These are phyloP conservation scores for Jaapia argillacea DNA, from an alignment of 768 basidiomycete genomes.

Conservation along the genomic window DNA sequence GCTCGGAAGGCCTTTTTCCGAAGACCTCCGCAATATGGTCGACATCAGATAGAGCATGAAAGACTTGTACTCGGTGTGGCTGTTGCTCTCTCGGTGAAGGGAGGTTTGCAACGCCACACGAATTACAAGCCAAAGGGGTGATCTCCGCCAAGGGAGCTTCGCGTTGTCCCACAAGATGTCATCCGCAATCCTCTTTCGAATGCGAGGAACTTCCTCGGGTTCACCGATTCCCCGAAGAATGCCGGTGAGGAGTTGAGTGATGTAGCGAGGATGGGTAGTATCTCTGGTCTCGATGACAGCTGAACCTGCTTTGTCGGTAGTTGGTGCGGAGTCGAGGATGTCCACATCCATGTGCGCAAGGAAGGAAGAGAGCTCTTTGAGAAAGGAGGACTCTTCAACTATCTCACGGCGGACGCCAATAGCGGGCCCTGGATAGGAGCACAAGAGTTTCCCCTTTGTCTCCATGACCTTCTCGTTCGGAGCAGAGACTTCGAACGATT, in stretches of 20 bases:
- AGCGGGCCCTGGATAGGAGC: slow-evolving; percentile 37
- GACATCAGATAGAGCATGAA: slow-evolving; percentile 35
- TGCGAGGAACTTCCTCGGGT: slow-evolving; percentile 17
- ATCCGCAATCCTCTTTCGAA: slow-evolving; percentile 35
- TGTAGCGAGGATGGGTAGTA: slow-evolving; percentile 33
- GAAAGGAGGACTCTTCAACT: slow-evolving; percentile 21
- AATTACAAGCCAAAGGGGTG: too few relatives aligned
- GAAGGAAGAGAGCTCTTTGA: slow-evolving; percentile 25
- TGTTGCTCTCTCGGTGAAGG: slow-evolving; percentile 25
- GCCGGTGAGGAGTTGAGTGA: slow-evolving; percentile 37
- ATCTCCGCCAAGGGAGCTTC: slow-evolving; percentile 36
- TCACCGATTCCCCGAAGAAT: slow-evolving; percentile 30
- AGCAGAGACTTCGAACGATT: slow-evolving; percentile 37
- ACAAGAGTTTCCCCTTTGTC: slow-evolving; percentile 30
- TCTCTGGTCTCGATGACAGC: slow-evolving; percentile 25
- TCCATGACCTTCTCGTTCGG: slow-evolving; percentile 24
- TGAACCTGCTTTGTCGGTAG: slow-evolving; percentile 21
- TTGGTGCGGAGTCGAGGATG: slow-evolving; percentile 22
- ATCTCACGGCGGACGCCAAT: slow-evolving; percentile 22
- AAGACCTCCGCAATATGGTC: too few relatives aligned
- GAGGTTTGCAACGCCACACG: slow-evolving; percentile 40
- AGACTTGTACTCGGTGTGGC: slow-evolving; percentile 27
- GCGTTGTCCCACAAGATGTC: slow-evolving; percentile 33
- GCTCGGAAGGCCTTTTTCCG: too few relatives aligned
- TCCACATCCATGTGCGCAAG: slow-evolving; percentile 26